Evolutionary conservation across 768 basidiomycete species (phyloP), one percentile per base, ranked within the genome.

Genomic region (Suillus hirtellus): DNA sequence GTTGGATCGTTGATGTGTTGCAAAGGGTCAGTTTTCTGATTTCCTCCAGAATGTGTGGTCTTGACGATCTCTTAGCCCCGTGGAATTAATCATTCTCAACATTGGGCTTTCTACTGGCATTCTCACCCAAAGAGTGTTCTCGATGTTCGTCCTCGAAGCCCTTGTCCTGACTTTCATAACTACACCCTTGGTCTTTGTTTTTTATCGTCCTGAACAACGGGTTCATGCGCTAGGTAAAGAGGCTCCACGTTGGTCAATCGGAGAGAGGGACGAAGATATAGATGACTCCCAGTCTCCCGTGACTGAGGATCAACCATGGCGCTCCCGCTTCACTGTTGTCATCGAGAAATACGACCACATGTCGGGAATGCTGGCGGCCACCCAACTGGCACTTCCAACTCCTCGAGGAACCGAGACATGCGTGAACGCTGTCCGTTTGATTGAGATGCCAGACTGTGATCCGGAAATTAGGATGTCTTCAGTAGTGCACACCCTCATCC

Each of bases 1-100:
- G 91, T 98, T 62, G 97, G 97, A 0, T 89, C 90, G 21, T 77
- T 99, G 47, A 98, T 99, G 96, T 90, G 87, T 72, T 96, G 95
- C 72, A 96, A 99, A 82, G 95, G 95, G 91, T 90, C 62, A 43
- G 81, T 89, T 64, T 55, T 49, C 54, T 14, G 8, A 38, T 42
- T 83, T 9, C 43, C 59, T 53, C 21, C 0, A 42, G 0, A 43
- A 8, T 63, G 37, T 35, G 55, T 64, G 19, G 35, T 12, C 21
- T 2, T 63, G 34, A 60, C 66, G 68, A 14, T 49, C 14, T 49
- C 24, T 6, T 15, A 92, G 91, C 47, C 82, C 97, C 4, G 93
- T 98, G 10, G 96, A 97, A 70, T 80, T 98, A 50, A 97, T 99
- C 70, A 95, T 99, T 14, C 88, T 99, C 66, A 99, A 98, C 68